Conservation (phyloP, 805 yeast genomes). For the Wickerhamiella kazuoi region DNA sequence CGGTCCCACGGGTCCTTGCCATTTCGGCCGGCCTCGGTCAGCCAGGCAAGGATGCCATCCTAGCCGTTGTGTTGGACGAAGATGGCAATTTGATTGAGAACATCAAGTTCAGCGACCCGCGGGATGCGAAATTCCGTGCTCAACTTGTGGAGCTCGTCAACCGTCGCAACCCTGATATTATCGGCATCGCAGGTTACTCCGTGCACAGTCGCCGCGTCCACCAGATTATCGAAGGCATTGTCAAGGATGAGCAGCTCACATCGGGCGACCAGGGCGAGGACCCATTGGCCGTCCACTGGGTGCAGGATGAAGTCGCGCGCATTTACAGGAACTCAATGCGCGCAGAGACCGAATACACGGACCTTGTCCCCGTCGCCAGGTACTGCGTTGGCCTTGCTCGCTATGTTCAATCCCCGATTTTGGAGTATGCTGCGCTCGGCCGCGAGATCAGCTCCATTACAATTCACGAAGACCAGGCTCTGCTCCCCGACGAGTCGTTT, state of each 20-base stretch:
- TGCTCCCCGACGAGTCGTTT: slow-evolving; percentile 47
- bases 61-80: slow-evolving; percentile 64
- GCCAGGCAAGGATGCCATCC: slow-evolving; percentile 62
- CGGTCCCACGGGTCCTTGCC: slow-evolving; percentile 69
- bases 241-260: slow-evolving; percentile 33
- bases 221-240: slow-evolving; percentile 33
- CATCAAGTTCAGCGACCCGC: slow-evolving; percentile 62
- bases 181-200: slow-evolving; percentile 80
- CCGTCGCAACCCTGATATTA: slow-evolving; percentile 66
- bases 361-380: slow-evolving; percentile 58
- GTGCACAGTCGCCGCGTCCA: slow-evolving; percentile 46
- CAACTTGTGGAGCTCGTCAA: slow-evolving; percentile 43
- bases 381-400: slow-evolving; percentile 84
- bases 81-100: slow-evolving; percentile 62
- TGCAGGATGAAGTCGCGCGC: slow-evolving; percentile 83
- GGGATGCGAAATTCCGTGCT: slow-evolving; percentile 43
- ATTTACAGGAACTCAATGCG: slow-evolving; percentile 65
- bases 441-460: slow-evolving; percentile 53
- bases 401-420: slow-evolving; percentile 78
- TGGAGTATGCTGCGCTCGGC: slow-evolving; percentile 70
- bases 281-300: slow-evolving; percentile 55
- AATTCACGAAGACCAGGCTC: slow-evolving; percentile 48
- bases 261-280: slow-evolving; percentile 18
- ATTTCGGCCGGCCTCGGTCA: slow-evolving; percentile 77
- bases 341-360: slow-evolving; percentile 65